Percentiles rank a stretch among this genome's conserved stretches.
phyloP scores from a whole-genome alignment of 768 basidiomycete species.

The Xerocomellus intermedius region DNA sequence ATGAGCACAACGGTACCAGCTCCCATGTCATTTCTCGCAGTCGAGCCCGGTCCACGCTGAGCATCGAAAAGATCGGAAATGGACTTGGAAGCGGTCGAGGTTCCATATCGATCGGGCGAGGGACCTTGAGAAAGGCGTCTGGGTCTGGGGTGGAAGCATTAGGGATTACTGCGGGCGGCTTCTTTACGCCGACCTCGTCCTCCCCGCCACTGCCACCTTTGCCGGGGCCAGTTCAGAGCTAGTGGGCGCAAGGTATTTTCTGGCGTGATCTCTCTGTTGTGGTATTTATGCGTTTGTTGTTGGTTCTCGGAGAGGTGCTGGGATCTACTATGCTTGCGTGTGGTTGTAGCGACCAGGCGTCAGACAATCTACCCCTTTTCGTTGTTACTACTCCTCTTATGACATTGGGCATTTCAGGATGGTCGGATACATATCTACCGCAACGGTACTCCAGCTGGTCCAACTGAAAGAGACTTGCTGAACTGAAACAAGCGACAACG shows the following conservation, averaged over 20 bases:
- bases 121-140: constrained; percentile 56
- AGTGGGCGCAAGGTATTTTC: not conserved
- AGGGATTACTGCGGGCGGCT: constrained; percentile 73
- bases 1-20: constrained; percentile 24
- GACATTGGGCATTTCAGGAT: too few species aligned
- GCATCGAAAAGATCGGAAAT: constrained; percentile 49
- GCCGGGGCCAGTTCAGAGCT: constrained; percentile 2
- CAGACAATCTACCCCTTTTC: not conserved
- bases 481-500: too few species aligned
- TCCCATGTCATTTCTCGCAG: constrained; percentile 37
- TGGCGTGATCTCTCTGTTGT: not conserved
- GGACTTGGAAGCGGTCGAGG: constrained; percentile 42
- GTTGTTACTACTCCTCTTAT: not conserved
- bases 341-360: too few species aligned
- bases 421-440: too few species aligned
- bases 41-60: constrained; percentile 57
- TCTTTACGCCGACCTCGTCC: constrained; percentile 59
- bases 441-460: too few species aligned
- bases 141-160: constrained; percentile 77
- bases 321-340: not conserved
- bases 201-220: constrained; percentile 29
- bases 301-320: not conserved
- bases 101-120: constrained; percentile 65
- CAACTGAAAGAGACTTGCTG: too few species aligned
- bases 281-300: not conserved